phyloP scores from a whole-genome alignment of 2,329 filamentous ascomycete genomes.

The Cladosporium colombiae region DNA sequence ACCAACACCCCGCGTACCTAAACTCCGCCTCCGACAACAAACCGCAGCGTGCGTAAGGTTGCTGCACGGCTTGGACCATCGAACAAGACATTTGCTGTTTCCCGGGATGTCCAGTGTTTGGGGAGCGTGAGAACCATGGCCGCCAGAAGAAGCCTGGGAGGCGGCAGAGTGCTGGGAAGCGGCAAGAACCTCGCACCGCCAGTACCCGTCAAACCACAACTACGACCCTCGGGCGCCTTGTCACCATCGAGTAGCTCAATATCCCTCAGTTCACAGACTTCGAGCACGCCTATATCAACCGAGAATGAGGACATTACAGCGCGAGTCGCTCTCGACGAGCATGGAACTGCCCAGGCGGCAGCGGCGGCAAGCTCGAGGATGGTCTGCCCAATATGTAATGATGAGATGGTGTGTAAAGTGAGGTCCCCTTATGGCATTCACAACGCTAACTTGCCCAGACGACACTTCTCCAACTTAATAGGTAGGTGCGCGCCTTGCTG shows the following conservation, averaged over 20 bases:
- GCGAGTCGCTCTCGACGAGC: slow-evolving; percentile 71
- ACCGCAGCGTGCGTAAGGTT: background rate
- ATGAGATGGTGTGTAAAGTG: slow-evolving; percentile 76
- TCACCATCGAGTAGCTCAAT: slow-evolving; percentile 71
- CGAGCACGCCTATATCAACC: slow-evolving; percentile 69
- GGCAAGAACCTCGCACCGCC: slow-evolving; percentile 73
- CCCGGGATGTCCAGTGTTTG: background rate
- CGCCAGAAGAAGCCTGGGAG: slow-evolving; percentile 77
- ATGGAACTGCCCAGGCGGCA: slow-evolving; percentile 56
- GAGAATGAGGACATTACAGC: slow-evolving; percentile 77
- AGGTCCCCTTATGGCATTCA: background rate
- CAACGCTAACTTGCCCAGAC: slow-evolving; percentile 57
- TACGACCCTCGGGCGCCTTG: slow-evolving; percentile 50
- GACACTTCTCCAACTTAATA: slow-evolving; percentile 88
- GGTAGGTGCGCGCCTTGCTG: slow-evolving; percentile 46
- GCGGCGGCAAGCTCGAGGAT: slow-evolving; percentile 66
- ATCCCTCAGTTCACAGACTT: slow-evolving; percentile 75
- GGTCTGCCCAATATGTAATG: slow-evolving; percentile 95
- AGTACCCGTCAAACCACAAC: slow-evolving; percentile 24
- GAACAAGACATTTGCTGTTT: background rate
- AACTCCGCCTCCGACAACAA: background rate
- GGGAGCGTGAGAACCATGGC: slow-evolving; percentile 60
- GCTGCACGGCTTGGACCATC: background rate
- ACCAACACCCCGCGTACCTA: slow-evolving; percentile 2
- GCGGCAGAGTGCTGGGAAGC: slow-evolving; percentile 86